These are phyloP conservation scores for Martensiomyces pterosporus DNA, from an alignment of 192 early-diverging fungal genomes.

Conservation along the genomic window DNA sequence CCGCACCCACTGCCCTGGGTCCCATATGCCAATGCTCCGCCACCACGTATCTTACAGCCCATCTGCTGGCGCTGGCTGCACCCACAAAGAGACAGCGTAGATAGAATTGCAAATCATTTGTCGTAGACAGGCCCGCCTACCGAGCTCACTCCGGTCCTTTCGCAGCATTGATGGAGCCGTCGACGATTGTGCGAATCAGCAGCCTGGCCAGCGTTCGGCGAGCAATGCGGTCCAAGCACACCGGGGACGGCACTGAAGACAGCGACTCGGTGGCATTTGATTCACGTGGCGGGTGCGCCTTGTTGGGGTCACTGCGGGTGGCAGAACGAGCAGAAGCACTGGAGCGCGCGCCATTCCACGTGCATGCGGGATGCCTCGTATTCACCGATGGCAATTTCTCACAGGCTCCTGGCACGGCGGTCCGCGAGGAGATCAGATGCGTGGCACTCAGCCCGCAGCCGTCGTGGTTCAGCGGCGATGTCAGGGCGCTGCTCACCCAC, in stretches of 20 bases:
- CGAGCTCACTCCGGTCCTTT: too few species aligned
- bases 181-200: conserved; percentile 12
- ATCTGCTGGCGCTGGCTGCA: too few species aligned
- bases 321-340: conserved; percentile 17
- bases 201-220: conserved; percentile 3
- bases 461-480: conserved; percentile 17
- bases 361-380: conserved; percentile 18
- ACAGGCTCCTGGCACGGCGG: too few species aligned
- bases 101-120: too few species aligned
- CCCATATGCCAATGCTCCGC: too few species aligned
- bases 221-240: not conserved
- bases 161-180: conserved; percentile 17
- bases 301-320: conserved; percentile 26
- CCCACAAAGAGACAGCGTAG: too few species aligned
- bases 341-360: conserved; percentile 8
- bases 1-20: too few species aligned
- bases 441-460: conserved; percentile 6
- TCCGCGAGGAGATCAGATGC: conserved; percentile 20
- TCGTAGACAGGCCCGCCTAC: too few species aligned
- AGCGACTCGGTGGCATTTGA: not conserved
- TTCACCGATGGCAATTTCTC: conserved; percentile 9
- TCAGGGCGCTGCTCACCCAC: conserved; percentile 18
- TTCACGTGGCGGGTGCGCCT: conserved; percentile 10
- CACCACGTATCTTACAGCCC: too few species aligned
- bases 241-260: not conserved